Evolutionary conservation across 2,329 filamentous ascomycete species (phyloP).

Genomic region (Scleromitrula shiraiana): DNA sequence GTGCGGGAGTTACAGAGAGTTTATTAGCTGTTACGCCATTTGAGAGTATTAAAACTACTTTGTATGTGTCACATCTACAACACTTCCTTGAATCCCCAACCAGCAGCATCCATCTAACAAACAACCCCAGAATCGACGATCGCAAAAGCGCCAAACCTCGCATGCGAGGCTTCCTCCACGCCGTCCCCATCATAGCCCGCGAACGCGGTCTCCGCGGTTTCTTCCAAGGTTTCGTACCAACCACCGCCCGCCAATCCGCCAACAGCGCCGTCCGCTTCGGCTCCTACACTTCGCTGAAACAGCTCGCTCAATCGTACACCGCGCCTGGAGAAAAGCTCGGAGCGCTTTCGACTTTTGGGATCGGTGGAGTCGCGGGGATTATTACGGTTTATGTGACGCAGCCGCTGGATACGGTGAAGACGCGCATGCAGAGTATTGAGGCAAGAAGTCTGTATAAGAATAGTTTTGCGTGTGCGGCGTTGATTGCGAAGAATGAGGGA

Average conservation of each 20-base stretch:
- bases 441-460: conserved; percentile 76
- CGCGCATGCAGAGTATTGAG: conserved; percentile 94
- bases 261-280: conserved; percentile 91
- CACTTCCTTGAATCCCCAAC: not conserved
- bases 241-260: conserved; percentile 86
- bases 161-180: conserved; percentile 87
- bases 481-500: conserved; percentile 85
- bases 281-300: conserved; percentile 82
- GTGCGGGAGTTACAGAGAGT: conserved; percentile 89
- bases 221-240: conserved; percentile 94
- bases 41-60: conserved; percentile 95
- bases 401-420: conserved; percentile 89
- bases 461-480: conserved; percentile 70
- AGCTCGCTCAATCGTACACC: conserved; percentile 85
- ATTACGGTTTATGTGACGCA: conserved; percentile 79
- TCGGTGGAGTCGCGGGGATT: conserved; percentile 79
- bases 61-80: conserved; percentile 40
- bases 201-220: conserved; percentile 87
- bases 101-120: not conserved
- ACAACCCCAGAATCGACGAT: conserved; percentile 69
- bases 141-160: conserved; percentile 78
- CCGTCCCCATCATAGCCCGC: conserved; percentile 74
- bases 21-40: conserved; percentile 91
- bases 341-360: conserved; percentile 76
- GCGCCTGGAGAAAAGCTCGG: conserved; percentile 93